These are phyloP conservation scores for Drechslerella dactyloides DNA, from an alignment of 2,329 filamentous ascomycete species.

Conservation along the genomic window DNA sequence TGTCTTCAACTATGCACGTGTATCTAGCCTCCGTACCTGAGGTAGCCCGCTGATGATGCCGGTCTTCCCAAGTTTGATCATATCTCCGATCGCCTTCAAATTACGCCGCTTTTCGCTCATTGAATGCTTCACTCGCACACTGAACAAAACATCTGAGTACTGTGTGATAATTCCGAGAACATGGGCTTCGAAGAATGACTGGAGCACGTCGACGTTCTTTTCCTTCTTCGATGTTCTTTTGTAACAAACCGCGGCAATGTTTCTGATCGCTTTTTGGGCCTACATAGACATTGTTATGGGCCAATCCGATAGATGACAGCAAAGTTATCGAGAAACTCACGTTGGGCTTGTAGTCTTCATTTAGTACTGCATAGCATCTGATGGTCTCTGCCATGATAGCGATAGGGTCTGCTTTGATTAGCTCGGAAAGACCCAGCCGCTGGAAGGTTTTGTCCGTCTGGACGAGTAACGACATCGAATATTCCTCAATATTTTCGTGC, in stretches of 20 bases:
- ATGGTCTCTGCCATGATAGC: constrained; percentile 80
- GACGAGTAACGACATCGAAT: constrained; percentile 65
- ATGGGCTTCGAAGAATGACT: constrained; percentile 79
- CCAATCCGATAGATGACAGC: neutral
- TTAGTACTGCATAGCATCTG: constrained; percentile 60
- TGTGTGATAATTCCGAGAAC: constrained; percentile 85
- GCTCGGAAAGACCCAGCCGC: constrained; percentile 68
- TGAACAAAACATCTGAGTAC: constrained; percentile 79
- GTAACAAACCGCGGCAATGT: constrained; percentile 39
- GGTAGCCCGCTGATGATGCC: constrained; percentile 81
- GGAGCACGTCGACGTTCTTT: constrained; percentile 66
- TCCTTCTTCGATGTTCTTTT: constrained; percentile 58
- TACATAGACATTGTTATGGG: constrained; percentile 1
- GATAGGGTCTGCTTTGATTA: constrained; percentile 77
- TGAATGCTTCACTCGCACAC: constrained; percentile 65
- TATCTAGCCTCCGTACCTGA: constrained; percentile 71
- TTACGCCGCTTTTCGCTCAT: constrained; percentile 75
- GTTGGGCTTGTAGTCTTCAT: constrained; percentile 17
- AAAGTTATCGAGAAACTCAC: constrained; percentile 8
- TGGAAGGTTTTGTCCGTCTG: constrained; percentile 65
- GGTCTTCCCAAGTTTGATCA: constrained; percentile 76
- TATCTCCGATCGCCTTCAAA: constrained; percentile 82
- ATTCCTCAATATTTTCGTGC: constrained; percentile 61
- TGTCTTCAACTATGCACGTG: constrained; percentile 30
- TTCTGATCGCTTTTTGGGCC: constrained; percentile 33